Base-by-base conservation (phyloP, 371 early-diverging fungal genomes). In the Mucor saturninus region DNA sequence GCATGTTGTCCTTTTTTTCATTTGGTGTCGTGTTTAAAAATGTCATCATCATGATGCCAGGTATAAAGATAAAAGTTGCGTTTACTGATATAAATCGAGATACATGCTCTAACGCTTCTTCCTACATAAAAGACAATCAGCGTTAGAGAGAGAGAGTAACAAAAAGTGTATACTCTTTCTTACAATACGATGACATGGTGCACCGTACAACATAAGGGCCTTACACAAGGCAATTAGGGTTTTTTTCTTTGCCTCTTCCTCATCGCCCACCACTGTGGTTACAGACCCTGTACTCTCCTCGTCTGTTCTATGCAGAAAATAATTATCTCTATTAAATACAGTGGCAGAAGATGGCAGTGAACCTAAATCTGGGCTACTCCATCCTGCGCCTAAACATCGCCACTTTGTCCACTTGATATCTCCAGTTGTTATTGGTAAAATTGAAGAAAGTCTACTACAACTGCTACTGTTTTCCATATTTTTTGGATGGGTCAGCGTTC, bases 151-250 rank as follows among this genome's bases (percentile, higher is more conserved):
- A 21, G 21, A 21, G 21, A 21, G 21, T 0, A 46, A 11, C 14
- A 40, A 40, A 11, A 21, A 21, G 21, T 40, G 2, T 14, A 14
- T 43, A 43, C 5, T 14, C 43, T 15, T 43, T n/a, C 14, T 43
- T 72, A 72, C 75, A 3, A 91, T 82, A 3, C 91, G 84, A 65
- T 92, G 92, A 14, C 86, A 75, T 13, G 92, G 92, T 6, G 90
- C 86, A 2, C 93, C 93, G 67, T 88, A 91, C 15, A 76, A 76
- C 65, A 90, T 86, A 54, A 91, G 76, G n/a, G 85, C 79, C 51
- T 86, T 84, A 52, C 87, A 84, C 3, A 89, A 71, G 45, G 85
- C 70, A 35, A 91, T 79, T 45, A 93, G 59, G 30, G 87, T 88
- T 51, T 87, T 85, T 45, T 85, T 84, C 30, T 85, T 77, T 45